phyloP scores from a whole-genome alignment of 192 early-diverging fungal genomes.

The Coemansia sp. region DNA sequence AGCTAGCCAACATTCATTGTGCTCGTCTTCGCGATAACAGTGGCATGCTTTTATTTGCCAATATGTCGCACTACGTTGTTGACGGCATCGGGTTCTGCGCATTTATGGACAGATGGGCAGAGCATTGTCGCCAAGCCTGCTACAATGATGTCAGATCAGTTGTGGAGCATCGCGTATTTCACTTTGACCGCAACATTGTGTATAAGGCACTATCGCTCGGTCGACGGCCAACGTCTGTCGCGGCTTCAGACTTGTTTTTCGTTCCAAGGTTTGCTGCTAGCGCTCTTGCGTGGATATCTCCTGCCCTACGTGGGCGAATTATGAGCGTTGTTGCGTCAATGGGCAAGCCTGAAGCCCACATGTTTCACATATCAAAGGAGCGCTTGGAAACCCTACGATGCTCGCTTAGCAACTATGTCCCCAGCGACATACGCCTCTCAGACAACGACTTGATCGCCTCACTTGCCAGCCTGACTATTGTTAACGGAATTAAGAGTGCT shows the following conservation, averaged over 20 bases:
- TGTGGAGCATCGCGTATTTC: neutral
- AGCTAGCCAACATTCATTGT: conserved; percentile 18
- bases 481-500: neutral
- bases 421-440: neutral
- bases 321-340: neutral
- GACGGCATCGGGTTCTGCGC: conserved; percentile 18
- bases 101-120: conserved; percentile 33
- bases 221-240: neutral
- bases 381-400: neutral
- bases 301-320: conserved; percentile 12
- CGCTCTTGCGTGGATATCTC: conserved; percentile 17
- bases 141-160: too few relatives aligned
- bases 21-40: conserved; percentile 27
- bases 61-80: conserved; percentile 24
- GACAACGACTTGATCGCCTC: neutral
- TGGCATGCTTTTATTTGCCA: conserved; percentile 28
- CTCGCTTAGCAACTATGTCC: neutral
- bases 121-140: neutral
- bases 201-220: neutral
- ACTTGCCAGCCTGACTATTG: neutral
- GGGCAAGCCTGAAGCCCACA: conserved; percentile 1
- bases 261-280: neutral
- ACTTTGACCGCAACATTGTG: neutral
- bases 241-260: neutral
- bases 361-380: conserved; percentile 18